Base-by-base conservation (phyloP, 495 filamentous ascomycete species). In the Aspergillus sparsus region DNA sequence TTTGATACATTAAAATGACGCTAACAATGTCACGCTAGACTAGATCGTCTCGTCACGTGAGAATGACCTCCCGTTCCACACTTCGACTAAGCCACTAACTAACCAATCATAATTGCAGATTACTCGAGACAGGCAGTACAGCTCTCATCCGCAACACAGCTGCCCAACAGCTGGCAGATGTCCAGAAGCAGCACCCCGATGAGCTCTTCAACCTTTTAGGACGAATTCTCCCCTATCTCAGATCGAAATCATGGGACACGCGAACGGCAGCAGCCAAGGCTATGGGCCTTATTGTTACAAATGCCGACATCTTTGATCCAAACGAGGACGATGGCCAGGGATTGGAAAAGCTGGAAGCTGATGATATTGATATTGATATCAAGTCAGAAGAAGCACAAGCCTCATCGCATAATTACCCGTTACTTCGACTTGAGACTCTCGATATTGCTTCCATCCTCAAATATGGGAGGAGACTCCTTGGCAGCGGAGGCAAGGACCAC, bases 141-240 rank as follows among this genome's bases (percentile, higher is more conserved):
- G 86, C 87, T 67, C 77, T 98, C 55, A 97, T 98, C 58, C 88
- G 95, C 56, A 94, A 96, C 62, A 98, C 94, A 58, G 94, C 94
- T 57, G 95, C 96, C 37, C 89, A 94, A 68, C 94, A 98, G 77
- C 84, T 98, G 39, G 93, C 90, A 37, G 94, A 98, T 79, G 92
- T 97, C 61, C 95, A 98, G 74, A 98, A 96, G 69, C 87, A 93
- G 63, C 95, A 98, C 68, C 94, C 95, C 0, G 93, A 98, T 72
- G 94, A 98, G 68, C 80, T 98, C 4, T 98, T 97, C 74, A 97
- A 98, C 65, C 82, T 98, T 7, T 82, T 98, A n/a, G 91, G 91
- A n/a, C 83, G 93, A 49, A 93, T 98, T 44, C 84, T 98, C 15
- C 92, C 95, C 2, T 97, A 95, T 73, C 82, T 98, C 13, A 83